A percentile compares a stretch with the other conserved stretches of the same genome.
phyloP scores from a whole-genome alignment of 345 rosid species.

The Lumnitzera littorea region DNA sequence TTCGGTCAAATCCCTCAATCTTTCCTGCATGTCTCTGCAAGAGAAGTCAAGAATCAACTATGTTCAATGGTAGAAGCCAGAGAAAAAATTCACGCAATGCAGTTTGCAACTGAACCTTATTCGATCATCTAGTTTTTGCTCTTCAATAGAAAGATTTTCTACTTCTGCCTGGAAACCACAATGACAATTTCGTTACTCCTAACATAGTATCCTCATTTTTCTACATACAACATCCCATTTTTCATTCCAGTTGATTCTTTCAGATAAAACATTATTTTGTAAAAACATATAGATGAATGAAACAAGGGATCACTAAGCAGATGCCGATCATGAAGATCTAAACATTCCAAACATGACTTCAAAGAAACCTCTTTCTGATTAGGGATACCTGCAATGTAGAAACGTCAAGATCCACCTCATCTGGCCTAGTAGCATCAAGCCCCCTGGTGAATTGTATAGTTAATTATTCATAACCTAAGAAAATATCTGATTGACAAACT shows the following conservation, averaged over 20 bases:
- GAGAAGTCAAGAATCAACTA: slow-evolving; percentile 27
- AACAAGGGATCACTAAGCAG: background rate
- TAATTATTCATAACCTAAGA: background rate
- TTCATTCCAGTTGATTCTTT: background rate
- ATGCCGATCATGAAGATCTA: background rate
- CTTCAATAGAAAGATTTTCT: slow-evolving; percentile 62
- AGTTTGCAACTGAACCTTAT: slow-evolving; percentile 52
- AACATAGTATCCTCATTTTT: background rate
- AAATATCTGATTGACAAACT: background rate
- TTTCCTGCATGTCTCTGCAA: slow-evolving; percentile 80
- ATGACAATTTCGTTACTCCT: background rate
- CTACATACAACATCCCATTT: background rate
- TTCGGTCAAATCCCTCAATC: slow-evolving; percentile 67
- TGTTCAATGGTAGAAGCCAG: slow-evolving; percentile 14
- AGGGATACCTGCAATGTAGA: slow-evolving; percentile 55
- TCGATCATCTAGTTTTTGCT: slow-evolving; percentile 59
- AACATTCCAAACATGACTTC: background rate
- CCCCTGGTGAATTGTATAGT: slow-evolving; percentile 51
- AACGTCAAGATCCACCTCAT: slow-evolving; percentile 44
- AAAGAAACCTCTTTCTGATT: background rate
- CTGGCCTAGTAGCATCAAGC: slow-evolving; percentile 53
- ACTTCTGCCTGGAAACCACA: slow-evolving; percentile 60
- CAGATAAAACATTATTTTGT: background rate
- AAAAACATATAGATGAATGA: background rate
- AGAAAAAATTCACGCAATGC: slow-evolving; percentile 12